phyloP scores from a whole-genome alignment of 2,329 filamentous ascomycete species.

The Allantophomopsis cytisporea region DNA sequence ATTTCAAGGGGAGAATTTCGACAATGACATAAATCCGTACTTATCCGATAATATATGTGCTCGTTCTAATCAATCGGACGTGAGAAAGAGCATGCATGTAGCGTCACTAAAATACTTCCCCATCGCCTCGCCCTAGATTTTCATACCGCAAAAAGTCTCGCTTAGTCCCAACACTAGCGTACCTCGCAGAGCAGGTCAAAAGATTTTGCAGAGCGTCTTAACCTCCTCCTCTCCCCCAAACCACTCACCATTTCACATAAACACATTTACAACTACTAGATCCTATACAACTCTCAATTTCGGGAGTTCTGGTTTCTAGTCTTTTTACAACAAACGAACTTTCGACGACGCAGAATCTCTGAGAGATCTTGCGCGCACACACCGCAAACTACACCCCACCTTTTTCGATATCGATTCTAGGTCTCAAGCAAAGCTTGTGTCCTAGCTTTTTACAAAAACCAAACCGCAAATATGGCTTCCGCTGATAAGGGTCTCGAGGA shows the following conservation, averaged over 20 bases:
- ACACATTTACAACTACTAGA: constrained; percentile 12
- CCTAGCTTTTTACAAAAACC: constrained; percentile 40
- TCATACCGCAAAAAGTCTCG: no score
- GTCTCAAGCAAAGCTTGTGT: constrained; percentile 71
- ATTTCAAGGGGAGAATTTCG: no score
- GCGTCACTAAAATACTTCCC: no score
- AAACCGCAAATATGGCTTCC: constrained; percentile 86
- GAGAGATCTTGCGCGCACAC: constrained; percentile 15
- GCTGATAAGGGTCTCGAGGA: constrained; percentile 97
- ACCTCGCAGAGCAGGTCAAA: no score
- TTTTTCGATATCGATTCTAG: constrained; percentile 31
- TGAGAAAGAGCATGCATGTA: no score
- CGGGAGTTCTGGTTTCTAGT: constrained; percentile 36
- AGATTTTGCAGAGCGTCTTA: no score
- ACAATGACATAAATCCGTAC: no score
- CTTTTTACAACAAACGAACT: constrained; percentile 17
- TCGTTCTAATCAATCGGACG: no score
- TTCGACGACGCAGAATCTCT: constrained; percentile 17
- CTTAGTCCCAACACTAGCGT: no score
- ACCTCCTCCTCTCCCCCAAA: no score
- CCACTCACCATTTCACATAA: background rate
- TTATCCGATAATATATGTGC: no score
- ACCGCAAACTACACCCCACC: constrained; percentile 12
- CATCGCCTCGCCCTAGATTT: no score
- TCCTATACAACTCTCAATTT: constrained; percentile 19